Evolutionary conservation across 176 grass and related monocot genomes (phyloP).

Genomic region (Triticum timopheevii): DNA sequence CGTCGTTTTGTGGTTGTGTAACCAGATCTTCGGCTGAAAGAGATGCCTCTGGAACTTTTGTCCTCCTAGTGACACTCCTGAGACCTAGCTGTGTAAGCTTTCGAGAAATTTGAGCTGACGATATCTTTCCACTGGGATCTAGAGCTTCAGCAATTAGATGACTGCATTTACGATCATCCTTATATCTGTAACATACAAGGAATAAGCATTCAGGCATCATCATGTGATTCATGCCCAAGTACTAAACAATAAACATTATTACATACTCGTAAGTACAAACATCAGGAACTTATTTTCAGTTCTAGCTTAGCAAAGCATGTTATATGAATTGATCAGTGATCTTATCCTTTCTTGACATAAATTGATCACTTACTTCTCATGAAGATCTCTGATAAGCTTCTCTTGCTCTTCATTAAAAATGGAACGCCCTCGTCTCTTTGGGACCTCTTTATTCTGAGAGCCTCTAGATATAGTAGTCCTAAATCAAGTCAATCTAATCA

Average conservation of each 20-base stretch:
- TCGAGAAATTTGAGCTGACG: conserved; percentile 70
- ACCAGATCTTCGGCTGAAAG: conserved; percentile 27
- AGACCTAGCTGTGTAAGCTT: conserved; percentile 89
- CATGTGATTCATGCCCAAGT: conserved; percentile 1
- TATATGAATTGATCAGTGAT: conserved; percentile 2
- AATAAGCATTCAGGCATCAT: conserved; percentile 29
- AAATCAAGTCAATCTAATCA: conserved; percentile 29
- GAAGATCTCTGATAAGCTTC: conserved; percentile 58
- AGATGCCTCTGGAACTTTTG: conserved; percentile 33
- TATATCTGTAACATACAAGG: conserved; percentile 64
- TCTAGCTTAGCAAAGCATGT: conserved; percentile 6
- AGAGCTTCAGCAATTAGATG: conserved; percentile 83
- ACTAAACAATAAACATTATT: conserved; percentile 9
- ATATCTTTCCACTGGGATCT: conserved; percentile 73
- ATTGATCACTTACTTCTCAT: conserved; percentile 65
- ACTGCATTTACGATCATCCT: conserved; percentile 68
- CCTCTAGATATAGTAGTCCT: conserved; percentile 42
- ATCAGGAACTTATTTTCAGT: neutral
- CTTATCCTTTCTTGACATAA: conserved; percentile 11
- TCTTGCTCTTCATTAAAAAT: conserved; percentile 76
- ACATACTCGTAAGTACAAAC: neutral
- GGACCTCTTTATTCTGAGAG: conserved; percentile 37
- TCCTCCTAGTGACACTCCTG: conserved; percentile 46
- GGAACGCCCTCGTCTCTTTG: conserved; percentile 49
- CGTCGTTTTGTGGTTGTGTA: conserved; percentile 28